These are phyloP conservation scores for Colletotrichum chlorophyti DNA, from an alignment of 2,329 filamentous ascomycete species.

Conservation along the genomic window DNA sequence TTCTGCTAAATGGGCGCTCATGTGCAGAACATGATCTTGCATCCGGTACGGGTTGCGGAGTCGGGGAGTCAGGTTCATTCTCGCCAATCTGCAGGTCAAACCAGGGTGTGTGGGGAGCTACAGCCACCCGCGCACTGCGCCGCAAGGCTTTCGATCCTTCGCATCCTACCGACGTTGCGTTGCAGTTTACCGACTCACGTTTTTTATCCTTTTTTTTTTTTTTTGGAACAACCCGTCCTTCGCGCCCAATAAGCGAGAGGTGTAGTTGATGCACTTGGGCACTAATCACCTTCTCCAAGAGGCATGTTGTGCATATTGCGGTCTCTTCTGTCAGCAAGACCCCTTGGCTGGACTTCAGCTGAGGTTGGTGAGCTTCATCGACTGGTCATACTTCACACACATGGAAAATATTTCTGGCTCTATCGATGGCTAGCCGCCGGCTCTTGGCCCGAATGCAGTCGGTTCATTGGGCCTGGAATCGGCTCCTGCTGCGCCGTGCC, in stretches of 20 bases:
- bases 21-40: background rate
- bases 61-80: background rate
- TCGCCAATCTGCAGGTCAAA: slow-evolving; percentile 6
- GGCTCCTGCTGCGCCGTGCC: slow-evolving; percentile 15
- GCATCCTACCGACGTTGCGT: slow-evolving; percentile 13
- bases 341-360: too few relatives aligned
- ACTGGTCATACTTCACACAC: background rate
- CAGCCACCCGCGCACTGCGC: slow-evolving; percentile 7
- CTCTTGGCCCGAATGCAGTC: background rate
- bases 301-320: too few relatives aligned
- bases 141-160: slow-evolving; percentile 10
- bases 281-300: too few relatives aligned
- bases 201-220: background rate
- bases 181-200: background rate
- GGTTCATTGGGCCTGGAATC: background rate
- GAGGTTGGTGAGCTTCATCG: background rate
- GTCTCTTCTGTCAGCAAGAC: background rate
- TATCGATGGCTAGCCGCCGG: slow-evolving; percentile 6
- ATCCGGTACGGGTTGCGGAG: background rate
- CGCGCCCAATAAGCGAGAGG: background rate
- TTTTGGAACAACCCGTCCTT: background rate
- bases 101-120: slow-evolving; percentile 9
- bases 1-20: background rate
- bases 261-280: background rate
- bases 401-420: background rate